These are phyloP conservation scores for Aspergillus sclerotioniger DNA, from an alignment of 495 filamentous ascomycete genomes.

Conservation along the genomic window DNA sequence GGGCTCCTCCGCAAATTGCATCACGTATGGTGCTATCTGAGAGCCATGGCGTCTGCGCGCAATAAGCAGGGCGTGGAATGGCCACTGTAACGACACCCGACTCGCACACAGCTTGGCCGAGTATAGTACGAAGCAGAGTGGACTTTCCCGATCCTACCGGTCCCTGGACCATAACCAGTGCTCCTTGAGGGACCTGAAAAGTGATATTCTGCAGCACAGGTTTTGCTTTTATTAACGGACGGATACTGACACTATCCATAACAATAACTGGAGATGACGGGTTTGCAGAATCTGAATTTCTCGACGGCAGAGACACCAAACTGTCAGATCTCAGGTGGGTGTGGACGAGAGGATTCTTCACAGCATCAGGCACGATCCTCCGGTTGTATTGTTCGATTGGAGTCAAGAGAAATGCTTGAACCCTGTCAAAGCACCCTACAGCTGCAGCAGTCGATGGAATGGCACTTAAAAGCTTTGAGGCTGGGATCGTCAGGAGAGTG, in stretches of 20 bases:
- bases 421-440: not conserved
- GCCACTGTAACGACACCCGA: not conserved
- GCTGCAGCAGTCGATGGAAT: not conserved
- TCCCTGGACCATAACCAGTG: not conserved
- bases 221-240: not conserved
- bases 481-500: not conserved
- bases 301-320: not conserved
- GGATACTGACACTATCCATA: not conserved
- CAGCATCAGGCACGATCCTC: not conserved
- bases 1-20: not conserved
- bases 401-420: not conserved
- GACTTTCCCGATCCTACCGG: not conserved
- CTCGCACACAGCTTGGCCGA: not conserved
- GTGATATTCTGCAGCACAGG: not conserved
- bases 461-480: slow-evolving; percentile 1
- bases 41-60: not conserved
- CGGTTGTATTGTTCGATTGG: not conserved
- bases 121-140: not conserved
- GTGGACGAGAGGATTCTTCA: not conserved
- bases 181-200: not conserved
- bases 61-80: not conserved
- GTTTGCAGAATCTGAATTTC: not conserved
- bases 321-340: not conserved
- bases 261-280: not conserved
- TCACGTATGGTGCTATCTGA: not conserved